A percentile compares a stretch with the other conserved stretches of the same genome.
Conservation (phyloP, 1,139 yeast species). For the Zygoascus meyerae region DNA sequence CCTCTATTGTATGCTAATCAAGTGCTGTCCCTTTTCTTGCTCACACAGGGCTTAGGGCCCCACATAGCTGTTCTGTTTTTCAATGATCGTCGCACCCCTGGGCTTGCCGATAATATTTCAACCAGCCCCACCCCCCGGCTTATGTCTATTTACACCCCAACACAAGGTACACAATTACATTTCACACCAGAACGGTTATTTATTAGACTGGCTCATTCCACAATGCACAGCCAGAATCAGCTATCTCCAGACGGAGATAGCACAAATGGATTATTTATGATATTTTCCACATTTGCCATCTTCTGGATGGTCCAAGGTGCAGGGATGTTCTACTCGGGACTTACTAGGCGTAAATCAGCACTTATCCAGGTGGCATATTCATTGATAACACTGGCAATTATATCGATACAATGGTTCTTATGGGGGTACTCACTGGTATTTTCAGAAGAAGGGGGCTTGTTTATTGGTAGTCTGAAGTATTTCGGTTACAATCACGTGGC, state of each 20-base stretch:
- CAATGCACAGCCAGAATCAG: background rate
- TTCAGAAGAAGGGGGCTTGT: conserved; percentile 35
- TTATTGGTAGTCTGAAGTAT: conserved; percentile 44
- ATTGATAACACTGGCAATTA: conserved; percentile 39
- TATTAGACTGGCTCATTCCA: too few species aligned
- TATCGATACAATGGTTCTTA: conserved; percentile 50
- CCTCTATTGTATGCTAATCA: too few species aligned
- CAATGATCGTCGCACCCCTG: too few species aligned
- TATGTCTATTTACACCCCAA: too few species aligned
- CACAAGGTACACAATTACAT: too few species aligned
- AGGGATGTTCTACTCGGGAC: conserved; percentile 52
- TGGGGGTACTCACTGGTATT: conserved; percentile 49
- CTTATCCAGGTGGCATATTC: conserved; percentile 51
- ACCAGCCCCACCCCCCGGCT: too few species aligned
- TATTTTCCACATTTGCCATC: conserved; percentile 21
- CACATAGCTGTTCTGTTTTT: too few species aligned
- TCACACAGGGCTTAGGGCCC: too few species aligned
- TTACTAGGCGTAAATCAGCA: conserved; percentile 52
- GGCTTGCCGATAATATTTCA: too few species aligned
- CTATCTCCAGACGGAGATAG: conserved; percentile 5
- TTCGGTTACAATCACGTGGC: conserved; percentile 37
- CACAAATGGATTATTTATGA: conserved; percentile 18
- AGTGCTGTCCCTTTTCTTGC: too few species aligned
- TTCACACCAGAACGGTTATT: too few species aligned
- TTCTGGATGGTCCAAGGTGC: conserved; percentile 28